Percentiles rank a stretch among this genome's conserved stretches.
Evolutionary conservation across 768 basidiomycete genomes (phyloP).

Genomic region (Basidioascus undulatus): DNA sequence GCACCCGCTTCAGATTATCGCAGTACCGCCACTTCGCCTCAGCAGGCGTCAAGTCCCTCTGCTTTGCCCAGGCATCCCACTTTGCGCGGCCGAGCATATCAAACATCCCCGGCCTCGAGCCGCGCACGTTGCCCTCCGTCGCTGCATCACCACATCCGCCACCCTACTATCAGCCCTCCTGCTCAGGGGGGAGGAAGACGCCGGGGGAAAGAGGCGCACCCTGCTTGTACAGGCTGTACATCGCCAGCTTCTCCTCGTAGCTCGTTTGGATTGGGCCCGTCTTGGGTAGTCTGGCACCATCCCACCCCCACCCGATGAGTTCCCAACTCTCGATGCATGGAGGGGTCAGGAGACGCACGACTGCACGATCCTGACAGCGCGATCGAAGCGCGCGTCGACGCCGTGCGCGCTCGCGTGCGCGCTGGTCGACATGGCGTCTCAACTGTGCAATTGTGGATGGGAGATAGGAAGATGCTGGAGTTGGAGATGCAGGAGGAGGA

Average conservation of each 20-base stretch:
- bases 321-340: neutral
- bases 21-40: constrained; percentile 82
- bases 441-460: no score
- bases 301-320: neutral
- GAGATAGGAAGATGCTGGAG: no score
- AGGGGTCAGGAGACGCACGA: constrained; percentile 12
- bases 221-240: constrained; percentile 93
- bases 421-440: no score
- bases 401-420: no score
- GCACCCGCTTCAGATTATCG: constrained; percentile 57
- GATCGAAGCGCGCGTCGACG: constrained; percentile 72
- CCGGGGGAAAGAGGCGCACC: constrained; percentile 24
- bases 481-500: no score
- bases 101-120: constrained; percentile 57
- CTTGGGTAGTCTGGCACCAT: constrained; percentile 40
- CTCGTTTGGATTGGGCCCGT: constrained; percentile 84
- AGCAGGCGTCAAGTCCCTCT: constrained; percentile 47
- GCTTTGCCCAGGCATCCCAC: constrained; percentile 94
- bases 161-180: neutral
- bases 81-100: constrained; percentile 84
- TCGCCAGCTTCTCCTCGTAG: constrained; percentile 79
- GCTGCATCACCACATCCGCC: constrained; percentile 24
- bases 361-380: constrained; percentile 86
- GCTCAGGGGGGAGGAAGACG: neutral
- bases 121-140: constrained; percentile 65